Base-by-base conservation (phyloP, 805 yeast genomes). In the Ogataea corticis region DNA sequence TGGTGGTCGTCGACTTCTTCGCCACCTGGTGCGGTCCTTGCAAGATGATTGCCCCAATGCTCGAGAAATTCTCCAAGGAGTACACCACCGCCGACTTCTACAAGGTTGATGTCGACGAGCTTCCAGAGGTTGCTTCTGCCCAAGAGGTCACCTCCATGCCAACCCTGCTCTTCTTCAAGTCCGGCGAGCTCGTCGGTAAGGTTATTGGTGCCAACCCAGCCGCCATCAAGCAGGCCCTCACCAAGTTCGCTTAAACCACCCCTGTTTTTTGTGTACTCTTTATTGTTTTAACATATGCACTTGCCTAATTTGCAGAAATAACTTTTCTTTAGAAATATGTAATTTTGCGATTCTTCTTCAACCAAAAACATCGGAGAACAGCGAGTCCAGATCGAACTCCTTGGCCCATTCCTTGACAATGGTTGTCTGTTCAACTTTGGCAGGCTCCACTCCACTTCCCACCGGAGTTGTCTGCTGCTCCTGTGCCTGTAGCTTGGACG, bases 21-120 rank as follows among this genome's bases (percentile, higher is more conserved):
- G 98, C 98, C 60, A 82, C 91, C 51, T 94, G 98, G 97, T 92
- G 99, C 72, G 97, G 97, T 58, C 98, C 99, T 51, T 92, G 99
- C 78, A 94, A 92, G 79, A 87, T 87, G 82, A 85, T 94, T 71
- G 91, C 97, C 45, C 99, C 99, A 59, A 73, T 88, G 73, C 73
- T 92, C 58, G 96, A 91, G 65, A 85, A 85, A 68, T 84, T 91
- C 63, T 73, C 90, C 34, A 67, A 69, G 38, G 80, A 83, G 67
- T 83, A 83, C 79, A 53, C 82, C 23, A 69, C 73, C 44, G 88
- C 85, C 58, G 79, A 76, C 58, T 92, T 94, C 79, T 76, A 79
- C 80, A 90, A 92, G 78, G 82, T 94, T 44, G 98, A 92, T 63
- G 96, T 91, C 52, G 98, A 94, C 66, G 83, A 83, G 67, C 76